phyloP scores from a whole-genome alignment of 2,329 filamentous ascomycete species.

The Periconia digitata region DNA sequence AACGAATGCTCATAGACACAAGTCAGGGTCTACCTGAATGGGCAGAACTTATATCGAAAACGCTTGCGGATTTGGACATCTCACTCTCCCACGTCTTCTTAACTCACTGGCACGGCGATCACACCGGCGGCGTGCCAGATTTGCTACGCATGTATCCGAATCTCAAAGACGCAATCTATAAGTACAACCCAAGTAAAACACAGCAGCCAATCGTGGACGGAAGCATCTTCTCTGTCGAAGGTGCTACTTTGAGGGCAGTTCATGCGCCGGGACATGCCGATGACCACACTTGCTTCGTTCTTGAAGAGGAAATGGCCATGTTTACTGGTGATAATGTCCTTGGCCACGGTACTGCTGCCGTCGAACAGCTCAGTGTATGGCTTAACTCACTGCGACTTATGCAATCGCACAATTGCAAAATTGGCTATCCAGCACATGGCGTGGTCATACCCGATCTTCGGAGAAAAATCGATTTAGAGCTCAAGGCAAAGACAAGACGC shows the following conservation, averaged over 20 bases:
- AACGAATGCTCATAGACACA: no score
- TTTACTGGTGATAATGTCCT: slow-evolving; percentile 45
- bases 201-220: slow-evolving; percentile 42
- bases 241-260: slow-evolving; percentile 44
- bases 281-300: slow-evolving; percentile 41
- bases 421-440: slow-evolving; percentile 53
- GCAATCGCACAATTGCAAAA: slow-evolving; percentile 35
- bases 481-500: slow-evolving; percentile 41
- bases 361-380: slow-evolving; percentile 44
- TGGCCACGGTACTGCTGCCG: slow-evolving; percentile 43
- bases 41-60: no score
- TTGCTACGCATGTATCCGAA: no score
- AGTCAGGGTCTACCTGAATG: no score
- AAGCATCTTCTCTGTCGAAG: slow-evolving; percentile 42
- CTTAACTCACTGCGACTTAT: slow-evolving; percentile 42
- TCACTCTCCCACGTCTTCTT: no score
- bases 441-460: slow-evolving; percentile 41
- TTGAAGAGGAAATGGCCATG: slow-evolving; percentile 41
- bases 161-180: no score
- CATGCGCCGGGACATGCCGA: slow-evolving; percentile 35
- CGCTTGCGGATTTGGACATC: no score
- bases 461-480: slow-evolving; percentile 42
- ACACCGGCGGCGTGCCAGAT: no score
- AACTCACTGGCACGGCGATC: no score
- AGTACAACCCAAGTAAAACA: slow-evolving; percentile 32